phyloP scores from a whole-genome alignment of 441 rosid genomes.

The Raphanus hybrid region DNA sequence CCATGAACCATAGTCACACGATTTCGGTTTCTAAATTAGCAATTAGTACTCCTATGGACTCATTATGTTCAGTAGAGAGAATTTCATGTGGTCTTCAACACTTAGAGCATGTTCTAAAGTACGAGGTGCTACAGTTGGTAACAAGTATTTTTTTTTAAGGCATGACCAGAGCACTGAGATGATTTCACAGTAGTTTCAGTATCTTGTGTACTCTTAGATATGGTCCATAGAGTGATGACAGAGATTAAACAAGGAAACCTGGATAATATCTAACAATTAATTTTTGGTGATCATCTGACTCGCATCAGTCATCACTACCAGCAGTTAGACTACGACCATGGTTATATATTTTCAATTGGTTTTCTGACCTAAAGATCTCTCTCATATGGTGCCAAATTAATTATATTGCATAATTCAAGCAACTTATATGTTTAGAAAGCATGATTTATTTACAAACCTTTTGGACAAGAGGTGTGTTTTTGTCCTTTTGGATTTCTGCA shows the following conservation, averaged over 20 bases:
- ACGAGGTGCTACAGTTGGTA: not conserved
- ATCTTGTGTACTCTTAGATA: conserved; percentile 14
- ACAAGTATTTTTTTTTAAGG: not conserved
- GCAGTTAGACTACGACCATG: conserved; percentile 58
- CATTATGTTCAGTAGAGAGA: conserved; percentile 10
- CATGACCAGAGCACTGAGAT: not conserved
- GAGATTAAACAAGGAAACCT: conserved; percentile 58
- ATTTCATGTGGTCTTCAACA: not conserved
- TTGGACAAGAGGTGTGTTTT: conserved; percentile 76
- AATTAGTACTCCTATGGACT: too few relatives aligned
- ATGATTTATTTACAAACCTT: conserved; percentile 61
- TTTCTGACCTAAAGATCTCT: not conserved
- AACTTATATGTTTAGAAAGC: conserved; percentile 2
- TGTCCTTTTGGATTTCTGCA: conserved; percentile 86
- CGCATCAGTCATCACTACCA: conserved; percentile 68
- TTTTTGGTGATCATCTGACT: conserved; percentile 63
- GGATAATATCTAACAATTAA: conserved; percentile 68
- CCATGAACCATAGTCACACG: too few relatives aligned
- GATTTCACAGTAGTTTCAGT: not conserved
- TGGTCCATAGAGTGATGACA: not conserved
- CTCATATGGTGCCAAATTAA: conserved; percentile 1
- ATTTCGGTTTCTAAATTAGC: too few relatives aligned
- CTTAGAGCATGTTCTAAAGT: conserved; percentile 1
- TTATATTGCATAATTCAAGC: not conserved
- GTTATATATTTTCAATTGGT: conserved; percentile 36